phyloP scores from a whole-genome alignment of 2,329 filamentous ascomycete genomes.

The Coniochaeta pulveracea region DNA sequence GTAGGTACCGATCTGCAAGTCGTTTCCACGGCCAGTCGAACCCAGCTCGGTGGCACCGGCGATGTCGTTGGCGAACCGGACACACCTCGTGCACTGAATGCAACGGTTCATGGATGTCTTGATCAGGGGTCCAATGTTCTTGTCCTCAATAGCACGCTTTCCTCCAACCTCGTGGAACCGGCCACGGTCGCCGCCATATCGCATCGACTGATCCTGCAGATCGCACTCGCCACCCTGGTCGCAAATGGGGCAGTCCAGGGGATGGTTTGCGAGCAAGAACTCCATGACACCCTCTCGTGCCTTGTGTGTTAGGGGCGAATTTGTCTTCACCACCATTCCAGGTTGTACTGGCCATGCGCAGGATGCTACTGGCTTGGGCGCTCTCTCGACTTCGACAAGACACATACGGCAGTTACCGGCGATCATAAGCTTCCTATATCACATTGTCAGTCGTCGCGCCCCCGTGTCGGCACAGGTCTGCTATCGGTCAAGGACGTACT shows the following conservation, averaged over 20 bases:
- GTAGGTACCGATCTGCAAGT: constrained; percentile 97
- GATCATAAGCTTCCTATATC: constrained; percentile 82
- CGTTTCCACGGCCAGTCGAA: constrained; percentile 88
- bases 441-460: constrained; percentile 1
- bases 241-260: constrained; percentile 92
- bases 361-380: constrained; percentile 93
- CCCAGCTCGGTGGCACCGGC: constrained; percentile 93
- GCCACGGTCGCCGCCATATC: constrained; percentile 90
- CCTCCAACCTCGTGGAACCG: constrained; percentile 92
- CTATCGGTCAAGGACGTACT: constrained; percentile 49
- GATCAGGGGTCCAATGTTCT: constrained; percentile 95
- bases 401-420: constrained; percentile 99
- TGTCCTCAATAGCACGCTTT: constrained; percentile 97
- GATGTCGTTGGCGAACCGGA: constrained; percentile 95
- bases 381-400: constrained; percentile 91
- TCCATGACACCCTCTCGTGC: constrained; percentile 99
- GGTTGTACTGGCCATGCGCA: constrained; percentile 98
- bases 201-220: constrained; percentile 98
- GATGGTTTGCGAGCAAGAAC: constrained; percentile 92
- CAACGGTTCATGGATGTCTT: constrained; percentile 99
- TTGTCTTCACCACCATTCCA: constrained; percentile 98
- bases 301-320: constrained; percentile 93
- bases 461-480: background rate
- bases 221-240: constrained; percentile 99
- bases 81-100: constrained; percentile 96